Percentiles rank a stretch among this genome's conserved stretches.
These are phyloP conservation scores for Saraca asoca DNA, from an alignment of 331 rosid genomes.

Conservation along the genomic window DNA sequence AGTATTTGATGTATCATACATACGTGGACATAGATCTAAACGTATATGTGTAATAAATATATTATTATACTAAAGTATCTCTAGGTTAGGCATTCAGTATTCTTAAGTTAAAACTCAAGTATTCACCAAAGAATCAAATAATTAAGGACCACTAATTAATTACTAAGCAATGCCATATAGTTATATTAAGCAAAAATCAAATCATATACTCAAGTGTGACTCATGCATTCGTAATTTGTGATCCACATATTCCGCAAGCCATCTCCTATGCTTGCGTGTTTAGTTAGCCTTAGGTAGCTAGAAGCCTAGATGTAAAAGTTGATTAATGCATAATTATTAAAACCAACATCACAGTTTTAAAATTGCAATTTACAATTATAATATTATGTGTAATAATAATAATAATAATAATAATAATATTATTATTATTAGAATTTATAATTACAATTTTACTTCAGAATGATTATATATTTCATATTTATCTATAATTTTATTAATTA, in stretches of 20 bases:
- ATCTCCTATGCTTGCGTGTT: not conserved
- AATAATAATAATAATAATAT: too few species aligned
- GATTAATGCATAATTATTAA: too few species aligned
- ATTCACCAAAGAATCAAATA: not conserved
- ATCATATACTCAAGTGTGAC: too few species aligned
- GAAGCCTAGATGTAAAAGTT: not conserved
- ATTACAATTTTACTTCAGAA: too few species aligned
- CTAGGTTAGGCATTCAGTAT: too few species aligned
- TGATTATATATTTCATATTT: too few species aligned
- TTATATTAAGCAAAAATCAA: constrained; percentile 6
- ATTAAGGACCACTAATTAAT: not conserved
- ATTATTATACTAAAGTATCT: not conserved
- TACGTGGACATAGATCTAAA: not conserved
- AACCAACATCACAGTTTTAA: too few species aligned
- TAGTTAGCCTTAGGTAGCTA: not conserved
- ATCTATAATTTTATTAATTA: too few species aligned
- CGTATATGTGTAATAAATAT: not conserved
- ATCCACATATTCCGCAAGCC: constrained; percentile 3
- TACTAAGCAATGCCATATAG: not conserved
- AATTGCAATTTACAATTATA: too few species aligned
- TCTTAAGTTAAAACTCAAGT: not conserved
- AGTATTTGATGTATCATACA: not conserved
- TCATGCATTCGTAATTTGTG: not conserved
- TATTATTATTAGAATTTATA: too few species aligned
- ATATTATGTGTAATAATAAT: too few species aligned